Base-by-base conservation (phyloP, 768 basidiomycete genomes). In the Podaxis sp. region DNA sequence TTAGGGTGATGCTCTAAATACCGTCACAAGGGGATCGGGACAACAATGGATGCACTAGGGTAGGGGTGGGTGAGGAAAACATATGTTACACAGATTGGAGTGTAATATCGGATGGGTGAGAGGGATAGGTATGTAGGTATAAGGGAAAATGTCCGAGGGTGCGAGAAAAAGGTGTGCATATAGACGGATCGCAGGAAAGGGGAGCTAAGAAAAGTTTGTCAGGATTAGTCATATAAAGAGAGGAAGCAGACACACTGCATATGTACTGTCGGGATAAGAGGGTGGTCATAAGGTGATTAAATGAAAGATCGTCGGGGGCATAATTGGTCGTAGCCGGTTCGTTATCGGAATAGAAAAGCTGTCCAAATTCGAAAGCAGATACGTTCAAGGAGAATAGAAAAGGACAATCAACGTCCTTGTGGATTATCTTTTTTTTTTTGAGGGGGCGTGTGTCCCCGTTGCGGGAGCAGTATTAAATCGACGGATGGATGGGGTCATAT, bases 1-100 rank as follows among this genome's bases (percentile, higher is more conserved):
- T 39, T 56, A 39, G 13, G 39, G 36, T 9, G 54, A 40, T 24
- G 22, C 38, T 40, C 36, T 39, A 56, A 40, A 11, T 42, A 39
- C 17, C 38, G 22, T 38, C 22, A 28, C 9, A n/a, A 19, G 24
- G 51, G 22, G 36, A 12, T 59, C 22, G 42, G 24, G 58, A 13
- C 4, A 38, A 30, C n/a, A 22, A 52, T n/a, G 17, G 38, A 26
- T 36, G 59, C 36, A 51, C 49, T 60, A 60, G 1, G 38, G n/a
- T 60, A 60, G 11, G 9, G 40, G 39, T 39, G 19, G 30, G 0
- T 33, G 12, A 13, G 24, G 6, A 38, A 46, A 19, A 33, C n/a
- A 59, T 33, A 49, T 36, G 26, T 33, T 59, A 59, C 44, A 59
- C 57, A 19, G 57, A 57, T 15, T 48, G 7, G 39, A 24, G 30